Base-by-base conservation (phyloP, 768 basidiomycete genomes). In the Kwoniella botswanensis region DNA sequence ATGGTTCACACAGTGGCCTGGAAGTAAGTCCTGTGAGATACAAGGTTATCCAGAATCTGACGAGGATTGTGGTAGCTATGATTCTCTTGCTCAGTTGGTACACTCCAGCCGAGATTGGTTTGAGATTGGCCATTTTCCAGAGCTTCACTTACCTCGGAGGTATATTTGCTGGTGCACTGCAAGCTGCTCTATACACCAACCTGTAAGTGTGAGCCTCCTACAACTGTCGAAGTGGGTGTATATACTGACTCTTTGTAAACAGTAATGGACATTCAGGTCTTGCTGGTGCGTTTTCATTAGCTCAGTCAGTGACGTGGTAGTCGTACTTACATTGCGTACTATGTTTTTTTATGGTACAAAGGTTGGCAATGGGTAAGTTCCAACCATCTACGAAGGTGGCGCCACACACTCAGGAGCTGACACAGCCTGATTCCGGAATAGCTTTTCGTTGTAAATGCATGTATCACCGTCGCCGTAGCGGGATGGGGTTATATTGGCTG, bases 151-250 rank as follows among this genome's bases (percentile, higher is more conserved):
- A 71, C 11, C 54, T 72, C 1, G 86, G 85, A 17, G 43, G 42
- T 9, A 67, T 67, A 18, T 67, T 59, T 22, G 83, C 82, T 60
- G 86, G 86, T 2, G 85, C 85, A 43, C 75, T 86, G 17, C 86
- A 86, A 70, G 84, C 86, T 4, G 79, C 76, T 6, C 83, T 85
- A 0, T 86, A 86, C 64, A 84, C 79, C 18, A 82, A 82, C 9
- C 73, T 86, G 24, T 50, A 50, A 6, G 46, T 50, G 13, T 17
- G 13, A 4, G 2, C 46, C 13, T 18, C 46, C 46, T 15, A 18
- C 44, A 3, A 46, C 44, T 18, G 29, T 46, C 44, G 18, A 13
- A 46, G 13, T 46, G 44, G 18, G 18, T 46, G 13, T 18, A 46
- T 46, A 29, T 50, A 18, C 46, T 50, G 4, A 50, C 46, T 50